Evolutionary conservation across 2,329 filamentous ascomycete genomes (phyloP), one percentile per base, ranked within the genome.

Genomic region (Amesomyces nigricolor): DNA sequence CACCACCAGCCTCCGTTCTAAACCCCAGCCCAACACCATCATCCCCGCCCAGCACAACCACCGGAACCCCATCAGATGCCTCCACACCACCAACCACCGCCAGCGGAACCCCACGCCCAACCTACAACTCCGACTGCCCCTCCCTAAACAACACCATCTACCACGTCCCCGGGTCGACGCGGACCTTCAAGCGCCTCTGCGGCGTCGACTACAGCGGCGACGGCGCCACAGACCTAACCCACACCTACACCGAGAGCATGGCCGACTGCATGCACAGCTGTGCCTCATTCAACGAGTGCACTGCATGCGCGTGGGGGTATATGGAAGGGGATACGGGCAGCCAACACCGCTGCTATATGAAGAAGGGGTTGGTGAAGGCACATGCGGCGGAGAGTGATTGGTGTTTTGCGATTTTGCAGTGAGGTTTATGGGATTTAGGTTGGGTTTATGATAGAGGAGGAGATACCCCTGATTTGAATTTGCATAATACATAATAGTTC

Each of bases 141-240:
- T 67, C 66, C 1, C 68, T 71, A 13, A 76, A 77, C 62, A 72
- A 73, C 51, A 77, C 75, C 1, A 61, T 68, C n/a, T 78, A 74
- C 60, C 51, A 65, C 22, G 73, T 75, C 1, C 70, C 73, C 1
- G 68, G 69, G 8, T 73, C 72, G 3, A 62, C 69, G 7, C 73
- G 71, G 58, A 63, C 56, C 8, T 79, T 78, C 66, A 60, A 72
- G 19, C 74, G 73, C 6, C 51, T 73, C 16, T 78, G 76, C 63
- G 75, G 74, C 30, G 62, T 77, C 53, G 76, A 79, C 64, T 77
- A 74, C 62, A 70, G 65, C 57, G 69, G 70, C n/a, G 57, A 55
- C 2, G 62, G 58, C 16, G 71, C 72, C 38, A 62, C 62, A 14
- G 67, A 68, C 43, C 50, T 67, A 3, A 46, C 54, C 4, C 53